Conservation (phyloP, 352 stramenopile genomes). For the Globisporangium lucens region DNA sequence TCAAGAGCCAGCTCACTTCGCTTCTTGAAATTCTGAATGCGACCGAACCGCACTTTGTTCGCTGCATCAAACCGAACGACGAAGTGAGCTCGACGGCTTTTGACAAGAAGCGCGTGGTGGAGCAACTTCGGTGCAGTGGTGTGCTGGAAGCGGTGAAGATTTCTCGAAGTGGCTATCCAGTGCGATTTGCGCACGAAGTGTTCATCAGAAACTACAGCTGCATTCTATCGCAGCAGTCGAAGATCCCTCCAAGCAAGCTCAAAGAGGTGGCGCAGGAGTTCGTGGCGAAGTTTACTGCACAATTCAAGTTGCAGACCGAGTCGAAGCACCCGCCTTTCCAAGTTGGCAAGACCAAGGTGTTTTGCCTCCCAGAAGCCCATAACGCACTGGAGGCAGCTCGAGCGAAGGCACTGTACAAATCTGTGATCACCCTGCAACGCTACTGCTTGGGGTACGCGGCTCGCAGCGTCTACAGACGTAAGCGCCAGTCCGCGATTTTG, state of each 20-base stretch:
- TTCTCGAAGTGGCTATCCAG: conserved; percentile 88
- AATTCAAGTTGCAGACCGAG: conserved; percentile 35
- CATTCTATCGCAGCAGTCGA: conserved; percentile 50
- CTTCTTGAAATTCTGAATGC: conserved; percentile 94
- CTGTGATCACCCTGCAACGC: conserved; percentile 66
- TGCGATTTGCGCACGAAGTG: conserved; percentile 92
- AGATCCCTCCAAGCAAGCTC: conserved; percentile 34
- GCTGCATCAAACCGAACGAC: conserved; percentile 90
- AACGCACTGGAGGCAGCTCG: conserved; percentile 60
- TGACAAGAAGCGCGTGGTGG: conserved; percentile 60
- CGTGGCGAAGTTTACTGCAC: conserved; percentile 35
- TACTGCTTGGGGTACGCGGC: conserved; percentile 68
- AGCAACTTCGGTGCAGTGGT: conserved; percentile 85
- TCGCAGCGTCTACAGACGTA: conserved; percentile 43
- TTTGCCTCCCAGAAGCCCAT: conserved; percentile 67
- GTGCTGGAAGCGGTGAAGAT: conserved; percentile 89
- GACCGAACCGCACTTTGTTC: conserved; percentile 92
- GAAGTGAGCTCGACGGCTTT: conserved; percentile 54
- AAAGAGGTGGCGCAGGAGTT: conserved; percentile 53
- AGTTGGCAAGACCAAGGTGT: conserved; percentile 83
- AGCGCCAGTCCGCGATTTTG: conserved; percentile 42
- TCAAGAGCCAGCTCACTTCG: conserved; percentile 90
- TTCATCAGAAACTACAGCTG: conserved; percentile 89
- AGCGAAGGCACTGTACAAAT: conserved; percentile 65
- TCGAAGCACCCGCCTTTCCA: conserved; percentile 64